These are phyloP conservation scores for Amaranthus cruentus DNA, from an alignment of 148 eudicot genomes.

Conservation along the genomic window DNA sequence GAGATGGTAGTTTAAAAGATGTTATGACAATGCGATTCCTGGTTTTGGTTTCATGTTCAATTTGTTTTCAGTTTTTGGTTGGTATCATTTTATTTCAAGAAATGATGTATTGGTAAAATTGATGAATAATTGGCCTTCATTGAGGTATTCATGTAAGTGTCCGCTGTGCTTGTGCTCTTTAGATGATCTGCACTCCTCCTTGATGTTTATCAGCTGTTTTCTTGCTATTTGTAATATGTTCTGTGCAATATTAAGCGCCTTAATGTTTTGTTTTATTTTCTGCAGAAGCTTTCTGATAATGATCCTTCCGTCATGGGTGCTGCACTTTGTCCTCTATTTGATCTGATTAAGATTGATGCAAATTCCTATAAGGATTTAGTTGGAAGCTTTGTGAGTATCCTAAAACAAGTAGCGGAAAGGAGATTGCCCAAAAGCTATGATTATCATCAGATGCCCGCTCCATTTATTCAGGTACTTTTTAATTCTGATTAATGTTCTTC, in stretches of 20 bases:
- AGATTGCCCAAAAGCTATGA: slow-evolving; percentile 95
- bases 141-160: not conserved
- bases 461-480: slow-evolving; percentile 75
- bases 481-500: not conserved
- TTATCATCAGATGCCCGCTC: slow-evolving; percentile 99
- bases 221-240: not conserved
- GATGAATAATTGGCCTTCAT: not conserved
- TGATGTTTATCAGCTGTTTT: slow-evolving; percentile 1
- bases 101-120: not conserved
- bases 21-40: not conserved
- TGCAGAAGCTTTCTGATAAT: slow-evolving; percentile 91
- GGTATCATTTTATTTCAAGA: not conserved
- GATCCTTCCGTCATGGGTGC: slow-evolving; percentile 99
- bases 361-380: slow-evolving; percentile 79
- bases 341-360: slow-evolving; percentile 65
- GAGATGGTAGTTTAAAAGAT: not conserved
- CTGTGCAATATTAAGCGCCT: not conserved
- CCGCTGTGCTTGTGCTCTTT: slow-evolving; percentile 1
- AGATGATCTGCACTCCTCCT: not conserved
- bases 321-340: slow-evolving; percentile 84
- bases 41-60: not conserved
- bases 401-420: slow-evolving; percentile 94
- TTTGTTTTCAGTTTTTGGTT: not conserved
- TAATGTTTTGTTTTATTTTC: slow-evolving; percentile 8
- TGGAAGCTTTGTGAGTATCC: slow-evolving; percentile 83